Conservation (phyloP, 768 basidiomycete genomes). For the Calocera cornea region DNA sequence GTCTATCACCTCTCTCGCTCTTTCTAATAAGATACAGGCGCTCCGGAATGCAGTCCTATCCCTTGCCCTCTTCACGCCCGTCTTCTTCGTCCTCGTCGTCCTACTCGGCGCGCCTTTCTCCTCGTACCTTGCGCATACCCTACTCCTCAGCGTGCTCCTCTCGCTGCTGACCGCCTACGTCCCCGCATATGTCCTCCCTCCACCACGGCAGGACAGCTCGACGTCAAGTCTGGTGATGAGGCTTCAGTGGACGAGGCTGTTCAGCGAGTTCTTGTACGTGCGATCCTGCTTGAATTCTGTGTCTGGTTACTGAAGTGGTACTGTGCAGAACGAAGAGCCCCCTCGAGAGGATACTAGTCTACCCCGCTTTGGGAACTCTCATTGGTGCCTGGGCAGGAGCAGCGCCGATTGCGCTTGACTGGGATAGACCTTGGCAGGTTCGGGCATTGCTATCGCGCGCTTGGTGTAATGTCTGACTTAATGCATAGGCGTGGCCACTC, state of each 20-base stretch:
- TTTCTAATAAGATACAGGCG: background rate
- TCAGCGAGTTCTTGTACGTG: slow-evolving; percentile 69
- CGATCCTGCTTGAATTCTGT: background rate
- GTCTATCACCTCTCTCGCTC: background rate
- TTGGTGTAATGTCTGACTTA: slow-evolving; percentile 6
- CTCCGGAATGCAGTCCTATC: slow-evolving; percentile 20
- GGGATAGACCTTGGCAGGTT: slow-evolving; percentile 97
- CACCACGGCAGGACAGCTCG: slow-evolving; percentile 18
- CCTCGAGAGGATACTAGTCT: slow-evolving; percentile 64
- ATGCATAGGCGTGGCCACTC: slow-evolving; percentile 64
- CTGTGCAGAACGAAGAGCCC: slow-evolving; percentile 40
- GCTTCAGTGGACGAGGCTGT: slow-evolving; percentile 63
- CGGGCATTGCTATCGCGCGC: slow-evolving; percentile 18
- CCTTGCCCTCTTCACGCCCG: slow-evolving; percentile 37
- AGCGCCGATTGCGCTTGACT: slow-evolving; percentile 81
- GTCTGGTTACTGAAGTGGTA: slow-evolving; percentile 1
- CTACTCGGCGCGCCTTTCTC: slow-evolving; percentile 64
- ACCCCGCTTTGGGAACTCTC: slow-evolving; percentile 58
- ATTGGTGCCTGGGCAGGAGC: slow-evolving; percentile 70
- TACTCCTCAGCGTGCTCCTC: slow-evolving; percentile 52
- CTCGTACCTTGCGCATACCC: slow-evolving; percentile 51
- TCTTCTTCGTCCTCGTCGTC: slow-evolving; percentile 39
- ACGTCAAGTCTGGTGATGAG: slow-evolving; percentile 38
- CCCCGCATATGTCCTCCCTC: slow-evolving; percentile 46
- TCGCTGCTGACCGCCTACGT: slow-evolving; percentile 52